A percentile compares a stretch with the other conserved stretches of the same genome.
Evolutionary conservation across 2,329 filamentous ascomycete genomes (phyloP).

Genomic region (Fusarium abutilonis): DNA sequence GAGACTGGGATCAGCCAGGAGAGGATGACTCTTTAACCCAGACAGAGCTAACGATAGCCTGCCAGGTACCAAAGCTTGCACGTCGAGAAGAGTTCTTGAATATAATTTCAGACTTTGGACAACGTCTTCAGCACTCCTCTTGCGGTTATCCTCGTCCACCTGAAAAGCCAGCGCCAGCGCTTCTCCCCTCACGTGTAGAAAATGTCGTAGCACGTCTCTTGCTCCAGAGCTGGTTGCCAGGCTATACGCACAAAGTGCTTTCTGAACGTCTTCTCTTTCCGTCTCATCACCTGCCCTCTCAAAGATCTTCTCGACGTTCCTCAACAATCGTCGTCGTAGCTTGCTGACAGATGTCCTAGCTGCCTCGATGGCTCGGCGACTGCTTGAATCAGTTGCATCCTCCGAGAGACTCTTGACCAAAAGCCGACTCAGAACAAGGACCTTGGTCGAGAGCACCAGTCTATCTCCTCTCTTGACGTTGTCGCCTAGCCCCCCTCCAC

Average conservation of each 20-base stretch:
- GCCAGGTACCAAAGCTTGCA: conserved; percentile 78
- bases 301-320: conserved; percentile 75
- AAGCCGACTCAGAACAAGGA: conserved; percentile 78
- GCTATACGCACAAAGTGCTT: conserved; percentile 83
- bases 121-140: conserved; percentile 59
- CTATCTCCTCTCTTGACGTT: conserved; percentile 57
- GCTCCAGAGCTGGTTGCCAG: conserved; percentile 82
- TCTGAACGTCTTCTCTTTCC: conserved; percentile 67
- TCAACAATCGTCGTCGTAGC: conserved; percentile 70
- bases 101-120: conserved; percentile 76
- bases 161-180: conserved; percentile 73
- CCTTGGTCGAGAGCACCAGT: conserved; percentile 71
- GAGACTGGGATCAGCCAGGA: conserved; percentile 78
- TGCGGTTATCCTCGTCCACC: conserved; percentile 55
- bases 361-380: conserved; percentile 61
- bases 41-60: conserved; percentile 75
- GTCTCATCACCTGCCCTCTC: conserved; percentile 66
- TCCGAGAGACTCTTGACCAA: conserved; percentile 78
- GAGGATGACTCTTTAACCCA: conserved; percentile 72
- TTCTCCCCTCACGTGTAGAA: conserved; percentile 76
- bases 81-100: conserved; percentile 78
- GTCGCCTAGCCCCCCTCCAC: conserved; percentile 47
- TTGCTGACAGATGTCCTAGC: conserved; percentile 71
- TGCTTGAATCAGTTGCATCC: conserved; percentile 47
- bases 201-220: conserved; percentile 80